These are phyloP conservation scores for Suillus cothurnatus DNA, from an alignment of 768 basidiomycete species.

Conservation along the genomic window DNA sequence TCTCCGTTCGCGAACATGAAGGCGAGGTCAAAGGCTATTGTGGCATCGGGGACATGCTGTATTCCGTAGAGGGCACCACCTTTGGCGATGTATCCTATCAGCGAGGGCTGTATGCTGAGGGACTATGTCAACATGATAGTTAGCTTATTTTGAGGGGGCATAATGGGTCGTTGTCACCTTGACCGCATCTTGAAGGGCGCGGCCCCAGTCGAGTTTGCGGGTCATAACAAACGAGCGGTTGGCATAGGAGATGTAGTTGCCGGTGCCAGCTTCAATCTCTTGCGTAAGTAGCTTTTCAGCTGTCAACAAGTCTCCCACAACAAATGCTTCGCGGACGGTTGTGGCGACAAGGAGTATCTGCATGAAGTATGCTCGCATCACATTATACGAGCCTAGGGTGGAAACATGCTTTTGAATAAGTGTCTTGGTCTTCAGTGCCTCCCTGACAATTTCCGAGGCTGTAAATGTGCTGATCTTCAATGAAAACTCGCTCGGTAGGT, in stretches of 20 bases:
- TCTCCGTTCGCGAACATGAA: not conserved
- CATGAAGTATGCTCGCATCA: not conserved
- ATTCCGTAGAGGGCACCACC: not conserved
- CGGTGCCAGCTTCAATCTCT: not conserved
- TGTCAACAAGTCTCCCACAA: not conserved
- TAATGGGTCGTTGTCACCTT: not conserved
- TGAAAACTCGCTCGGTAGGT: not conserved
- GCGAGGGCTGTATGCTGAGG: not conserved
- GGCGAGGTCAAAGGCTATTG: not conserved
- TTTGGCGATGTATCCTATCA: not conserved
- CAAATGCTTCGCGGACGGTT: not conserved
- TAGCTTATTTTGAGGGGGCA: not conserved
- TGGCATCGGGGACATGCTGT: not conserved
- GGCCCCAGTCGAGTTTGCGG: not conserved
- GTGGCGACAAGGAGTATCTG: not conserved
- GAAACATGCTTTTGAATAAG: not conserved
- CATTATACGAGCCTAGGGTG: not conserved
- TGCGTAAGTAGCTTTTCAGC: not conserved
- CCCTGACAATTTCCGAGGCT: conserved; percentile 52
- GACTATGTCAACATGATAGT: not conserved
- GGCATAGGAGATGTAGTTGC: not conserved
- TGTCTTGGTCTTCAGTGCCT: conserved; percentile 36
- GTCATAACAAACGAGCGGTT: not conserved
- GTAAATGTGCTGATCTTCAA: conserved; percentile 42
- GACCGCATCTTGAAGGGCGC: not conserved